These are phyloP conservation scores for Macrolepiota albuminosa DNA, from an alignment of 768 basidiomycete species.

Conservation along the genomic window DNA sequence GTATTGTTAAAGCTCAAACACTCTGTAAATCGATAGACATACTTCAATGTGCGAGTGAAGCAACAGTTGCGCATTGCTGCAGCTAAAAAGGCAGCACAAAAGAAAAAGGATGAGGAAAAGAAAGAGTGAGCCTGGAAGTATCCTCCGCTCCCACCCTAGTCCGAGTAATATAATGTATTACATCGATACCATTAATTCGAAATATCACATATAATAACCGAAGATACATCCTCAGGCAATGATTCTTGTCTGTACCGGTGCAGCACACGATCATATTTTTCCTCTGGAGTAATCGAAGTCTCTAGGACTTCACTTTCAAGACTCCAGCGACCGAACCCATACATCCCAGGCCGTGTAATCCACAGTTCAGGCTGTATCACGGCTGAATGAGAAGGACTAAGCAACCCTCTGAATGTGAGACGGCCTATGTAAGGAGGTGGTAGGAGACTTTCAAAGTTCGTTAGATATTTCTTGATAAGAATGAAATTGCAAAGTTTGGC, in stretches of 20 bases:
- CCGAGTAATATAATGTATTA: slow-evolving; percentile 2
- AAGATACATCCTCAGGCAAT: slow-evolving; percentile 20
- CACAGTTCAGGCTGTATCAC: slow-evolving; percentile 50
- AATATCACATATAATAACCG: slow-evolving; percentile 28
- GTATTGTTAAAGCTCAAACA: background rate
- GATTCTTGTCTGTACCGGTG: slow-evolving; percentile 35
- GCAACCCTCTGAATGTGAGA: slow-evolving; percentile 57
- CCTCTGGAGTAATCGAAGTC: background rate
- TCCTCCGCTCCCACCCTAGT: background rate
- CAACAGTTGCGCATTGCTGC: slow-evolving; percentile 46
- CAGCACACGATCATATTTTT: slow-evolving; percentile 10
- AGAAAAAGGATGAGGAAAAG: slow-evolving; percentile 21
- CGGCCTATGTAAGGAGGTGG: slow-evolving; percentile 60
- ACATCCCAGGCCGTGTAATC: slow-evolving; percentile 58
- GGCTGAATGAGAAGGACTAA: slow-evolving; percentile 45
- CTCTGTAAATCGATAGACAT: slow-evolving; percentile 39
- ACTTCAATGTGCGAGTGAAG: slow-evolving; percentile 73
- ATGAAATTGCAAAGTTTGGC: background rate
- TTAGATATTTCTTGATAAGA: background rate
- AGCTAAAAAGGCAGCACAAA: slow-evolving; percentile 43
- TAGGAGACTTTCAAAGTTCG: slow-evolving; percentile 32
- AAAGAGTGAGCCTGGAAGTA: background rate
- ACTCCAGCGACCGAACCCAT: slow-evolving; percentile 63
- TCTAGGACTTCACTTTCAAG: slow-evolving; percentile 64
- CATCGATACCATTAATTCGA: slow-evolving; percentile 15